These are phyloP conservation scores for Mimosa pudica DNA, from an alignment of 306 rosid genomes.

Conservation along the genomic window DNA sequence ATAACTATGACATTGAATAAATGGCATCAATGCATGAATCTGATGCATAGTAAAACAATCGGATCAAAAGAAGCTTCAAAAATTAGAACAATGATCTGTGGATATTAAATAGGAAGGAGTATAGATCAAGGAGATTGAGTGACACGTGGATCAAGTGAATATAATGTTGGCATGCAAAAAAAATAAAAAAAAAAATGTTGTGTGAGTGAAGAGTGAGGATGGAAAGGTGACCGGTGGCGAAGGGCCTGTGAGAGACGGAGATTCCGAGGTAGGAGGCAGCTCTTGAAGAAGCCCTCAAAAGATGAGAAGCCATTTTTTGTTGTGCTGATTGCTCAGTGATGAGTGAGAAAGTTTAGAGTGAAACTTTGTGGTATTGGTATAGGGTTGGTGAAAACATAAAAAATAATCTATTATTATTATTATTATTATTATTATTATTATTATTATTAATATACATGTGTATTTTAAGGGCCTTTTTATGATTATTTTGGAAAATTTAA, in stretches of 20 bases:
- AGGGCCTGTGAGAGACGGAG: constrained; percentile 58
- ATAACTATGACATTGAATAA: background rate
- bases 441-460: too few species aligned
- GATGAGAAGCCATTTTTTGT: constrained; percentile 62
- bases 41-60: background rate
- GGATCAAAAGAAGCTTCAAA: background rate
- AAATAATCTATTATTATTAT: background rate
- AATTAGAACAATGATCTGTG: constrained; percentile 10
- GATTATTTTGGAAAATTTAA: too few species aligned
- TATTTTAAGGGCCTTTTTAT: too few species aligned
- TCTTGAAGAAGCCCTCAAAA: constrained; percentile 81
- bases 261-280: constrained; percentile 77
- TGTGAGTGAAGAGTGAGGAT: constrained; percentile 1
- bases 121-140: constrained; percentile 36
- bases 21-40: background rate
- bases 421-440: too few species aligned
- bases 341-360: background rate
- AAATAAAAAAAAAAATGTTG: background rate
- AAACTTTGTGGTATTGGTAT: background rate
- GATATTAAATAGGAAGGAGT: background rate
- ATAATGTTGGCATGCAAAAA: constrained; percentile 1
- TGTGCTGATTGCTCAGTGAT: background rate
- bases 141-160: constrained; percentile 38
- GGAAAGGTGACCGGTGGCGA: constrained; percentile 55
- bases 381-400: constrained; percentile 16